A percentile compares a stretch with the other conserved stretches of the same genome.
Conservation (phyloP, 2,329 filamentous ascomycete genomes). For the Neonectria faginata region DNA sequence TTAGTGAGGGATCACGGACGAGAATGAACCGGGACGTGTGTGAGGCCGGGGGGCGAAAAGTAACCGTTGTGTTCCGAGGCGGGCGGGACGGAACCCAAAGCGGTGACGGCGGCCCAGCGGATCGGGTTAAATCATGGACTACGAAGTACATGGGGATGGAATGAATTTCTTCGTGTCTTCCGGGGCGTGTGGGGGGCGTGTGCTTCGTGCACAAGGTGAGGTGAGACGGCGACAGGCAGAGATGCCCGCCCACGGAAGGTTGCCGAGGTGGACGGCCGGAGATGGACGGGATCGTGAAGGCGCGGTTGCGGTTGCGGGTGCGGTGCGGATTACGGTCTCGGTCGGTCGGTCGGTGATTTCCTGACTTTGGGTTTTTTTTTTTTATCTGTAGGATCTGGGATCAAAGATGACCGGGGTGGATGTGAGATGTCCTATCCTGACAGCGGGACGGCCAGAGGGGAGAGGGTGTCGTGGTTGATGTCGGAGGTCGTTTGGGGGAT, state of each 20-base stretch:
- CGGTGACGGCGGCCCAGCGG: slow-evolving; percentile 45
- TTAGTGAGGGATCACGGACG: slow-evolving; percentile 22
- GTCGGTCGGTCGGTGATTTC: slow-evolving; percentile 16
- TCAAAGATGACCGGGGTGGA: not conserved
- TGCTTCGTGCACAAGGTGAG: slow-evolving; percentile 22
- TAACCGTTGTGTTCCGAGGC: slow-evolving; percentile 26
- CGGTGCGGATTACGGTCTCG: slow-evolving; percentile 11
- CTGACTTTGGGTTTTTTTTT: not conserved
- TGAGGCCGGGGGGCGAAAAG: slow-evolving; percentile 9
- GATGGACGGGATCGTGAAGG: slow-evolving; percentile 40
- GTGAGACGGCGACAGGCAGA: slow-evolving; percentile 23
- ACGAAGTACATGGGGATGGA: slow-evolving; percentile 3
- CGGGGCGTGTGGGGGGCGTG: slow-evolving; percentile 13
- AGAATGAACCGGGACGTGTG: slow-evolving; percentile 25
- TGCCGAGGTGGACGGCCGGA: slow-evolving; percentile 41
- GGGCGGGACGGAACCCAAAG: slow-evolving; percentile 30
- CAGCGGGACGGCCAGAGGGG: slow-evolving; percentile 1
- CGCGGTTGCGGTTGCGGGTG: slow-evolving; percentile 8
- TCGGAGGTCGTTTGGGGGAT: slow-evolving; percentile 3
- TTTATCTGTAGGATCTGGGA: slow-evolving; percentile 13
- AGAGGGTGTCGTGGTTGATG: slow-evolving; percentile 1
- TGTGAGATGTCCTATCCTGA: slow-evolving; percentile 2
- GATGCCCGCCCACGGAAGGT: slow-evolving; percentile 40
- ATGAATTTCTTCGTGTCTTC: not conserved
- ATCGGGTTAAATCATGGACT: slow-evolving; percentile 31